These are phyloP conservation scores for Stachybotrys echinatus DNA, from an alignment of 2,329 filamentous ascomycete species.

Conservation along the genomic window DNA sequence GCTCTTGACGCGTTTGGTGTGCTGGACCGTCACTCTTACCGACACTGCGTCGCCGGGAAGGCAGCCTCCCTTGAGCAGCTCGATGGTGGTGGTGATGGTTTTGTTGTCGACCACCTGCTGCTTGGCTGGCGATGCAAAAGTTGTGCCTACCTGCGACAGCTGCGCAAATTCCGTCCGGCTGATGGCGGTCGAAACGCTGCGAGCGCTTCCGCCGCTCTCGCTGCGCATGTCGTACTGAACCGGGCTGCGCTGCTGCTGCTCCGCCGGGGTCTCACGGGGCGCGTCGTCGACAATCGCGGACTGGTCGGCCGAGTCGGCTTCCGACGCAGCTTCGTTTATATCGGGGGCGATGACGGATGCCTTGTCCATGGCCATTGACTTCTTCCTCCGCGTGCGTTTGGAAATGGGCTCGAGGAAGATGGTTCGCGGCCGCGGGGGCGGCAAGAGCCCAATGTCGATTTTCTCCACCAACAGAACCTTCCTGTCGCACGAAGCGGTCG, in stretches of 20 bases:
- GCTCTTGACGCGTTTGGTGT: conserved; percentile 85
- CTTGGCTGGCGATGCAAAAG: conserved; percentile 26
- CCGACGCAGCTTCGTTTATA: conserved; percentile 25
- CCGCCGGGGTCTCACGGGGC: conserved; percentile 25
- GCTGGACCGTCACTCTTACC: conserved; percentile 75
- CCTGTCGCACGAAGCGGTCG: conserved; percentile 73
- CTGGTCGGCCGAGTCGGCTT: conserved; percentile 32
- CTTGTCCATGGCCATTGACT: conserved; percentile 40
- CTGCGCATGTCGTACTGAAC: conserved; percentile 55
- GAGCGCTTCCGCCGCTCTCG: conserved; percentile 59
- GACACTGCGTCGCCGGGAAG: conserved; percentile 80
- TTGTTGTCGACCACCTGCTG: conserved; percentile 54
- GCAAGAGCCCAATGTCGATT: conserved; percentile 75
- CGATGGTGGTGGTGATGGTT: conserved; percentile 81
- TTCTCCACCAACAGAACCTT: conserved; percentile 76
- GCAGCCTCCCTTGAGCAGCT: conserved; percentile 76
- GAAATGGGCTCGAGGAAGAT: conserved; percentile 86
- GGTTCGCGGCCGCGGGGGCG: conserved; percentile 69
- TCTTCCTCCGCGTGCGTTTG: conserved; percentile 61
- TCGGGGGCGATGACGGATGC: conserved; percentile 37
- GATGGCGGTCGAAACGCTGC: conserved; percentile 60
- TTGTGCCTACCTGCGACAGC: conserved; percentile 22
- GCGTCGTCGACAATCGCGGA: conserved; percentile 34
- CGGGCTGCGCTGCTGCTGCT: conserved; percentile 32
- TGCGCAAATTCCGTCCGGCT: conserved; percentile 43